Evolutionary conservation across 179 eudicot species (phyloP).

Genomic region (Actinidia arguta): DNA sequence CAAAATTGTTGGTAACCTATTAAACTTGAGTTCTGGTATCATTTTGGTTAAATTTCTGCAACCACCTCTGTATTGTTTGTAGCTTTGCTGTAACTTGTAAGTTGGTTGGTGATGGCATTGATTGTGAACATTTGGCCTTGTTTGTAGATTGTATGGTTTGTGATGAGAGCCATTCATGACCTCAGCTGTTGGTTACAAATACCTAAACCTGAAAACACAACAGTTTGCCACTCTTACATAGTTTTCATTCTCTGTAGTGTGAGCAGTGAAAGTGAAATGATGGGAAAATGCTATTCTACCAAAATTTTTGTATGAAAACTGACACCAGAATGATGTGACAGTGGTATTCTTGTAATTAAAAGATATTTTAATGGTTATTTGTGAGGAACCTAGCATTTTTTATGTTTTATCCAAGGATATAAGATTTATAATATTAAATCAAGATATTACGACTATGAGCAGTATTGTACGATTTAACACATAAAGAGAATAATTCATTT

Average conservation of each 20-base stretch:
- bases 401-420: too few species aligned
- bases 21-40: not conserved
- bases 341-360: not conserved
- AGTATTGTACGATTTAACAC: too few species aligned
- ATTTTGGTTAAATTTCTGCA: not conserved
- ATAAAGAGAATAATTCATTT: too few species aligned
- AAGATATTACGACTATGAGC: too few species aligned
- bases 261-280: too few species aligned
- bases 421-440: too few species aligned
- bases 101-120: slow-evolving; percentile 13
- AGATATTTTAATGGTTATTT: too few species aligned
- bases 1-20: not conserved
- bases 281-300: too few species aligned
- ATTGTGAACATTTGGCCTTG: not conserved
- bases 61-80: not conserved
- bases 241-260: not conserved
- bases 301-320: too few species aligned
- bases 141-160: not conserved
- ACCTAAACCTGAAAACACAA: not conserved
- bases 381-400: too few species aligned
- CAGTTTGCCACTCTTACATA: not conserved
- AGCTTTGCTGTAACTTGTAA: not conserved
- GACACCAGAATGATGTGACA: not conserved
- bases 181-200: not conserved
- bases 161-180: not conserved